phyloP scores from a whole-genome alignment of 352 stramenopile genomes.

The Globisporangium orthogonon region DNA sequence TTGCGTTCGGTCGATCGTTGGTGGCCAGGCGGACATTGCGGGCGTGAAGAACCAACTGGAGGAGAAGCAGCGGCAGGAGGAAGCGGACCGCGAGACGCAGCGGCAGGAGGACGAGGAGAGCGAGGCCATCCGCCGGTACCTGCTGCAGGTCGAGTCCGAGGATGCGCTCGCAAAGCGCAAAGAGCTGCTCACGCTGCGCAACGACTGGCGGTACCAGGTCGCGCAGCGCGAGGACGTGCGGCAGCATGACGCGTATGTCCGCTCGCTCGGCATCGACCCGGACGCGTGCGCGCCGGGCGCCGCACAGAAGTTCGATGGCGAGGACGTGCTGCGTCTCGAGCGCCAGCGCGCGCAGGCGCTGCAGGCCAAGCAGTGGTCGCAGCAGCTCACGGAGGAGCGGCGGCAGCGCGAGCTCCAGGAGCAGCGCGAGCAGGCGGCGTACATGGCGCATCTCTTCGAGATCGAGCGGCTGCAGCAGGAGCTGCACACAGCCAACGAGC shows the following conservation, averaged over 20 bases:
- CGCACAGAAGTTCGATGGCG: slow-evolving; percentile 65
- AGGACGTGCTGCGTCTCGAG: slow-evolving; percentile 51
- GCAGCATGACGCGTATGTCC: slow-evolving; percentile 23
- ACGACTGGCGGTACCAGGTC: slow-evolving; percentile 55
- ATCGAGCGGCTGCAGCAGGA: slow-evolving; percentile 50
- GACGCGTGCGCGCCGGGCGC: slow-evolving; percentile 44
- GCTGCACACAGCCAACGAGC: slow-evolving; percentile 48
- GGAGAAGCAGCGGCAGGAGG: slow-evolving; percentile 51
- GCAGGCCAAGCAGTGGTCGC: slow-evolving; percentile 66
- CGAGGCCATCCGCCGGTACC: slow-evolving; percentile 58
- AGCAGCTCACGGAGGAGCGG: slow-evolving; percentile 45
- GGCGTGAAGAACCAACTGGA: slow-evolving; percentile 71
- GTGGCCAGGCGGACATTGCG: slow-evolving; percentile 52
- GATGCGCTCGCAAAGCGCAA: slow-evolving; percentile 51
- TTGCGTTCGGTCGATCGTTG: background rate
- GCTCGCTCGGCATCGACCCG: slow-evolving; percentile 36
- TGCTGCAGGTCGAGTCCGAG: slow-evolving; percentile 74
- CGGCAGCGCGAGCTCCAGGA: slow-evolving; percentile 32
- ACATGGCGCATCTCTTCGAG: slow-evolving; percentile 45
- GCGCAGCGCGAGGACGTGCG: slow-evolving; percentile 20
- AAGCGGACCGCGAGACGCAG: slow-evolving; percentile 31
- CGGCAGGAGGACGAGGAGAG: slow-evolving; percentile 45
- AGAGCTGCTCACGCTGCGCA: slow-evolving; percentile 56
- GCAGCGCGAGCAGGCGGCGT: slow-evolving; percentile 28
- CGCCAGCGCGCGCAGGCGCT: slow-evolving; percentile 54